Percentiles rank a stretch among this genome's conserved stretches.
These are phyloP conservation scores for Podila clonocystis DNA, from an alignment of 192 early-diverging fungal genomes.

Conservation along the genomic window DNA sequence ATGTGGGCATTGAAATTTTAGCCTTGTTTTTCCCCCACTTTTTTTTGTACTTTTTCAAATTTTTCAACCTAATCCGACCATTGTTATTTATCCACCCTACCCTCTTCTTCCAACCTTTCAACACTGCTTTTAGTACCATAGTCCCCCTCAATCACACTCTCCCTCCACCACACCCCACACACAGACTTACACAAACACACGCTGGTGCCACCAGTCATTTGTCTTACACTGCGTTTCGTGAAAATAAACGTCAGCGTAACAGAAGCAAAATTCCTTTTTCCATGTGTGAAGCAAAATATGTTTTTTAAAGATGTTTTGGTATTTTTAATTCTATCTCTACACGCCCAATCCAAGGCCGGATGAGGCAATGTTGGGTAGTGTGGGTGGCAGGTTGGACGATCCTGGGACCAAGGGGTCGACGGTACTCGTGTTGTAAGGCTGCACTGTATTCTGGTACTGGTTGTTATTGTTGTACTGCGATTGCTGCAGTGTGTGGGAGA, in stretches of 20 bases:
- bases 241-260: too few species aligned
- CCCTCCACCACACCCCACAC: too few species aligned
- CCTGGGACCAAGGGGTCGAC: background rate
- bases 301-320: background rate
- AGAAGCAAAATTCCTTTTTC: too few species aligned
- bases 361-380: slow-evolving; percentile 38
- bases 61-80: too few species aligned
- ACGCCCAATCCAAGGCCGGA: slow-evolving; percentile 27
- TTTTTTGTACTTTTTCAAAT: background rate
- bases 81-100: too few species aligned
- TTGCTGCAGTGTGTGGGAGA: slow-evolving; percentile 4
- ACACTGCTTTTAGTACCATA: too few species aligned
- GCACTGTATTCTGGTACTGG: background rate
- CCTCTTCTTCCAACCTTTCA: too few species aligned
- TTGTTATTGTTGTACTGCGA: background rate
- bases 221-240: too few species aligned
- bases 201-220: too few species aligned
- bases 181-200: too few species aligned
- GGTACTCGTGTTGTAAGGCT: background rate
- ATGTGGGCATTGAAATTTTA: too few species aligned
- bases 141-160: too few species aligned
- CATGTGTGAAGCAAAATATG: background rate
- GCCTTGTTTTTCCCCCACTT: background rate
- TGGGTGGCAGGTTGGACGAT: slow-evolving; percentile 6
- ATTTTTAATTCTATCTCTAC: background rate